A percentile compares a stretch with the other conserved stretches of the same genome.
Conservation (phyloP, 139 green algal species). For the Marvania coccoides region DNA sequence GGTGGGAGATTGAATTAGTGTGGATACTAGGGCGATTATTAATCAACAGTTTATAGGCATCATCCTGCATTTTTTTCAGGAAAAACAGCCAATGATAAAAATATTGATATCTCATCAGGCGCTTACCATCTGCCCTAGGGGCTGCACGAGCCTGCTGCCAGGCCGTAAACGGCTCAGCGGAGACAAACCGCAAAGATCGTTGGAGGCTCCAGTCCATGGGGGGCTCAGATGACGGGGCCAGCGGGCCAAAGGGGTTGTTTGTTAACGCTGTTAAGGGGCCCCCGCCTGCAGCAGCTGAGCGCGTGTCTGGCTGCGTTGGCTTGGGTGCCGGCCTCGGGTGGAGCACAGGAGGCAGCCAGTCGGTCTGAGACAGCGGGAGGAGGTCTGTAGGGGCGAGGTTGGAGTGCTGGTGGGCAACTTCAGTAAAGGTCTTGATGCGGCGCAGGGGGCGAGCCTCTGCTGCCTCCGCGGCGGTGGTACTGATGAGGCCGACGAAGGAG, state of each 20-base stretch:
- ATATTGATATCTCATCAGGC: too few species aligned
- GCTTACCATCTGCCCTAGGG: background rate
- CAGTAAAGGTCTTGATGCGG: background rate
- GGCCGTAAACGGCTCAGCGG: constrained; percentile 11
- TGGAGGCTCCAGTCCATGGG: constrained; percentile 34
- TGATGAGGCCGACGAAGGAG: background rate
- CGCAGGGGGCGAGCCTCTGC: background rate
- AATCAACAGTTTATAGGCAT: background rate
- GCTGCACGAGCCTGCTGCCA: constrained; percentile 5
- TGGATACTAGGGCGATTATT: background rate
- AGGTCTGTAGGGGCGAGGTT: too few species aligned
- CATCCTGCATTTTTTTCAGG: background rate
- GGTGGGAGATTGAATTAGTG: background rate
- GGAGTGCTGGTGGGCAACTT: too few species aligned
- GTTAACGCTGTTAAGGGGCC: too few species aligned
- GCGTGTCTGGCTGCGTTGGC: too few species aligned
- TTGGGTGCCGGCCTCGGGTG: too few species aligned
- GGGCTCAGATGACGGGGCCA: background rate
- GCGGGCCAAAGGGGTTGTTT: too few species aligned
- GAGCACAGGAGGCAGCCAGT: background rate
- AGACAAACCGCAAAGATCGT: constrained; percentile 20
- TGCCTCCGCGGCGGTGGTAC: background rate
- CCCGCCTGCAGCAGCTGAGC: too few species aligned
- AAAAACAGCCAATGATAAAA: too few species aligned
- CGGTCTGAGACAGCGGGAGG: background rate